Percentiles rank a stretch among this genome's conserved stretches.
Evolutionary conservation across 169 alveolate species (phyloP).

Genomic region (Plasmodium ovale): DNA sequence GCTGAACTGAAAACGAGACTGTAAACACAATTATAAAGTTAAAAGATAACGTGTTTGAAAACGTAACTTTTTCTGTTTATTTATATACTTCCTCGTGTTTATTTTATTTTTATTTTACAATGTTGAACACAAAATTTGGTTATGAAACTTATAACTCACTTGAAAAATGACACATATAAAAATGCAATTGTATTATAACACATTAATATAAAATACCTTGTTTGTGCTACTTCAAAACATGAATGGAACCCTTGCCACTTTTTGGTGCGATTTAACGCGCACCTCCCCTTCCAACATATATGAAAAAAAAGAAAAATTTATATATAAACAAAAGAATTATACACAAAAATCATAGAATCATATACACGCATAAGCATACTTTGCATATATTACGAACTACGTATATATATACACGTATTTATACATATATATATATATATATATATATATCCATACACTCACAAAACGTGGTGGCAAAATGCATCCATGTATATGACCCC

Average conservation of each 20-base stretch:
- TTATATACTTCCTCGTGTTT: neutral
- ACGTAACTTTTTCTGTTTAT: neutral
- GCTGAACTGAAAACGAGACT: neutral
- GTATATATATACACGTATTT: too few species aligned
- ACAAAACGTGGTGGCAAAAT: neutral
- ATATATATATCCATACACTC: neutral
- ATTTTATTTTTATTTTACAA: neutral
- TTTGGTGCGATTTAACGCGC: neutral
- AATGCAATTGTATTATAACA: neutral
- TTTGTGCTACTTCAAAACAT: neutral
- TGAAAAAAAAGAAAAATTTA: too few species aligned
- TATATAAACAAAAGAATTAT: too few species aligned
- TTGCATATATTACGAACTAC: too few species aligned
- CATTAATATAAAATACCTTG: neutral
- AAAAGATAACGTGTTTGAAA: neutral
- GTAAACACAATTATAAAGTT: too few species aligned
- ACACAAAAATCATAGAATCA: neutral
- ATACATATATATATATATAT: too few species aligned
- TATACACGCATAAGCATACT: too few species aligned
- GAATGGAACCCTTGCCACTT: too few species aligned
- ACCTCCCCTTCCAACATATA: neutral
- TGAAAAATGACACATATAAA: neutral
- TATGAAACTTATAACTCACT: neutral
- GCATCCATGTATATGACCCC: neutral
- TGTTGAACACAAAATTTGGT: neutral